Conservation (phyloP, 140 eudicot species). For the Anethum foeniculum region DNA sequence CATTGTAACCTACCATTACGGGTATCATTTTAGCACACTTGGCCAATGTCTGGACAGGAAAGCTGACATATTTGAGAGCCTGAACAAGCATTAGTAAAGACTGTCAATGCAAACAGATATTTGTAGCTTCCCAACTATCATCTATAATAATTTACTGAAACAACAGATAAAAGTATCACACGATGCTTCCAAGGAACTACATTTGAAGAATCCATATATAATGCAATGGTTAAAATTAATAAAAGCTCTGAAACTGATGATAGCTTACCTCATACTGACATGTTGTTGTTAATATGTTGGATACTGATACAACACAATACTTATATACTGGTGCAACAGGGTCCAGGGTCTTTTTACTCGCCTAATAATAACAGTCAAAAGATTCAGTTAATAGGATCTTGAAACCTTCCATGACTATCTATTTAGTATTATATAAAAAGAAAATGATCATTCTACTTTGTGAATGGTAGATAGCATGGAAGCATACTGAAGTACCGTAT, state of each 20-base stretch:
- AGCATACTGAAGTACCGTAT: not conserved
- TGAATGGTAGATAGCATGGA: not conserved
- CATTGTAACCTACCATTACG: constrained; percentile 68
- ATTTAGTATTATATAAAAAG: not conserved
- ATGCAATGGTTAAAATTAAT: not conserved
- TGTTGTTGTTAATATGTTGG: constrained; percentile 94
- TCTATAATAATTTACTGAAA: not conserved
- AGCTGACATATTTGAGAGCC: constrained; percentile 99
- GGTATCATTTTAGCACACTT: constrained; percentile 99
- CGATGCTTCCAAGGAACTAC: not conserved
- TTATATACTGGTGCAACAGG: constrained; percentile 95
- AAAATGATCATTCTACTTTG: not conserved
- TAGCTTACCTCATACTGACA: constrained; percentile 89
- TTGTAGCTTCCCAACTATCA: not conserved
- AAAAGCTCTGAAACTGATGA: constrained; percentile 3
- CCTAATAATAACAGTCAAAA: constrained; percentile 31
- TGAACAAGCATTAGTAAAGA: constrained; percentile 25
- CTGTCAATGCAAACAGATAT: constrained; percentile 12
- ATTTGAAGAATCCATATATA: not conserved
- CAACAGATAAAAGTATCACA: not conserved
- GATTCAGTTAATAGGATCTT: not conserved
- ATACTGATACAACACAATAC: constrained; percentile 75
- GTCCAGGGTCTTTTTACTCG: constrained; percentile 75
- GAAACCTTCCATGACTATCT: constrained; percentile 5
- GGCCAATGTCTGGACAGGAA: constrained; percentile 96